Percentiles rank a stretch among this genome's conserved stretches.
phyloP scores from a whole-genome alignment of 305 asterid species.

The Fraxinus platypoda region DNA sequence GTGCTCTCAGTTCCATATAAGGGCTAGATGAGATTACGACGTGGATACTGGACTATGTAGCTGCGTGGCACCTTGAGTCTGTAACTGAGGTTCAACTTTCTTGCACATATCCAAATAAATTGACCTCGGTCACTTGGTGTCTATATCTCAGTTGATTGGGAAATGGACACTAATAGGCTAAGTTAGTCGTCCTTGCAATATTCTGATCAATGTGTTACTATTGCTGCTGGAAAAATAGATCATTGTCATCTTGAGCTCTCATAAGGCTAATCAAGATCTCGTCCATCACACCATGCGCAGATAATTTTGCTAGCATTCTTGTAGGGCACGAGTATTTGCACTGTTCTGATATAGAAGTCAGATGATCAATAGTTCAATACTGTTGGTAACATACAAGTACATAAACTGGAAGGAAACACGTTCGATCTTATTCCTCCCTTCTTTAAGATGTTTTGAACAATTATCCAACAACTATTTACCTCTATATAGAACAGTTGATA shows the following conservation, averaged over 20 bases:
- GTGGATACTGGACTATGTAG: conserved; percentile 46
- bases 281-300: background rate
- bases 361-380: background rate
- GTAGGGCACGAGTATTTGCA: background rate
- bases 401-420: background rate
- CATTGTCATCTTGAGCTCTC: background rate
- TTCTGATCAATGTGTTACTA: background rate
- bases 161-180: background rate
- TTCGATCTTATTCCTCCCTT: background rate
- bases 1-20: conserved; percentile 38
- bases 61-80: conserved; percentile 41
- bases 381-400: background rate
- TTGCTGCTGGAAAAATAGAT: background rate
- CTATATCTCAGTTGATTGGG: background rate
- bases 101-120: background rate
- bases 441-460: background rate
- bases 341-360: background rate
- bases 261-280: background rate
- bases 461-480: too few relatives aligned
- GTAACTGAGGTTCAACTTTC: conserved; percentile 29
- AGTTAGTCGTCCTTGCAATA: background rate
- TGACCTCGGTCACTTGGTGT: background rate
- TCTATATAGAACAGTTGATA: too few relatives aligned
- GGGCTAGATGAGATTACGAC: conserved; percentile 37
- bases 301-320: too few relatives aligned